Conservation (phyloP, 305 asterid genomes). For the Petunia hybrid region DNA sequence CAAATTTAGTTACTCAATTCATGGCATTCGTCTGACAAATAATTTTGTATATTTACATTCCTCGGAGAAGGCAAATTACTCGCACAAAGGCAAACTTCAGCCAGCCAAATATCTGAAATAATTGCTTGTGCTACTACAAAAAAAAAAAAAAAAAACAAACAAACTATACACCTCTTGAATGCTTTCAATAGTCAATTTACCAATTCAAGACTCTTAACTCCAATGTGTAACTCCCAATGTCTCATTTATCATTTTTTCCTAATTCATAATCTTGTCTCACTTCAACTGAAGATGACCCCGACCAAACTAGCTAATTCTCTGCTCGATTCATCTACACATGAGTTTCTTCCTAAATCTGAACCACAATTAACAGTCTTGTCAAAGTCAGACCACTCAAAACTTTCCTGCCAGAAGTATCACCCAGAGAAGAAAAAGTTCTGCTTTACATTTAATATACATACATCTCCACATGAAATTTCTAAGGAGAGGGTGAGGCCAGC, state of each 20-base stretch:
- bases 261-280: background rate
- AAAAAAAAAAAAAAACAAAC: background rate
- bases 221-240: background rate
- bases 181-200: background rate
- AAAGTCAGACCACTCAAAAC: background rate
- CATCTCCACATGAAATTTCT: background rate
- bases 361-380: slow-evolving; percentile 12
- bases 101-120: background rate
- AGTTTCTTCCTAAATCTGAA: background rate
- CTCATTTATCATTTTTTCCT: background rate
- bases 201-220: too few relatives aligned
- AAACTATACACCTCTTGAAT: background rate
- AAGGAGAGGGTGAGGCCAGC: background rate
- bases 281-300: background rate
- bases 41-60: background rate
- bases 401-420: background rate
- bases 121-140: background rate
- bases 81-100: background rate
- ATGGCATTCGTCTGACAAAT: background rate
- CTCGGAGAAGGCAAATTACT: background rate
- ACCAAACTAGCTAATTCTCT: slow-evolving; percentile 24
- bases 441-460: background rate
- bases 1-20: background rate
- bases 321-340: background rate
- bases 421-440: background rate